Base-by-base conservation (phyloP, 495 filamentous ascomycete genomes). In the Articulospora tetracladia region DNA sequence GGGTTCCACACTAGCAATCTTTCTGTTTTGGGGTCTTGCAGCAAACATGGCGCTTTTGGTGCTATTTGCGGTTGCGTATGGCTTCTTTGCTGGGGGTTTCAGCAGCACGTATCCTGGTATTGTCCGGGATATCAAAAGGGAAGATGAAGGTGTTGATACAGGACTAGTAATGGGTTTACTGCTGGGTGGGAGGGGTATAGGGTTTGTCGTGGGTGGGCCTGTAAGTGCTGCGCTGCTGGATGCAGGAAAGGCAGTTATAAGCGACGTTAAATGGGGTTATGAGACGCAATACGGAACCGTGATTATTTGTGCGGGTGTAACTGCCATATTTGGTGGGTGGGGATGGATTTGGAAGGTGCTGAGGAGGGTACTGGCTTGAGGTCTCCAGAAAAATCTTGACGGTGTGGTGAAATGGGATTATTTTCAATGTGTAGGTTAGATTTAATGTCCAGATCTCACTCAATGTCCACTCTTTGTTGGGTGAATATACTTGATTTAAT, bases 11-110 rank as follows among this genome's bases (percentile, higher is more conserved):
- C 3, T 59, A 17, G 79, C 84, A 0, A 80, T 87, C 0, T 80
- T 91, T 51, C 62, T 90, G 7, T 73, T 90, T 41, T 92, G 89
- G 89, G 88, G 87, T 0, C 65, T 90, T 25, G 72, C 82, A 0
- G 70, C 70, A 0, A 77, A 74, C 0, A 62, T 88, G 30, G 73
- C 79, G 0, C 71, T 85, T 34, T 75, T 92, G 10, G 80, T 82
- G 44, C 39, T 85, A 36, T 92, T 91, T 63, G 82, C 81, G 17
- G 61, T 90, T 8, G 69, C 80, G 0, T 91, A 88, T 68, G 89
- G 89, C 3, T 74, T 89, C 55, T 90, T 87, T 62, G 86, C 84
- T 0, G 85, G 87, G 36, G 81, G 83, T 0, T 86, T 81, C 58
- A 81, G 79, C 1, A 74, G 75, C 0, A 83, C 81, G 1, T 90